Conservation (phyloP, 106 monocot genomes). For the Amphibolis antarctica region DNA sequence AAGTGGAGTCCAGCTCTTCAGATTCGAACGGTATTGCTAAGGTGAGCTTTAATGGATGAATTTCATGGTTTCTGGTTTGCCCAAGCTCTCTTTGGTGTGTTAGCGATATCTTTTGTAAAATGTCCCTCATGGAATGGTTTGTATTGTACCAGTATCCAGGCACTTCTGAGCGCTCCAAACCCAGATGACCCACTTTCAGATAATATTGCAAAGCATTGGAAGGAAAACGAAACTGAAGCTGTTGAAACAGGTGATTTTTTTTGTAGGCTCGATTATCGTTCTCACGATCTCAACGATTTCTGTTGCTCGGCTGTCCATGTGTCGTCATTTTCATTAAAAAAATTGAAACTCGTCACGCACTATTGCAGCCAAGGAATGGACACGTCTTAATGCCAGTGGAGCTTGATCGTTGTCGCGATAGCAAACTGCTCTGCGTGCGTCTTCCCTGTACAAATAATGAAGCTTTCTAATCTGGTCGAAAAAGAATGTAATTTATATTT, state of each 20-base stretch:
- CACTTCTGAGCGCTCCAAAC: constrained; percentile 91
- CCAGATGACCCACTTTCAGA: constrained; percentile 96
- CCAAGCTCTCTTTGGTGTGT: not conserved
- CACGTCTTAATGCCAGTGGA: constrained; percentile 70
- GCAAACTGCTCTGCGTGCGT: not conserved
- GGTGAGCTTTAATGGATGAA: constrained; percentile 28
- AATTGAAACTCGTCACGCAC: not conserved
- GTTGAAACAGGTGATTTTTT: constrained; percentile 70
- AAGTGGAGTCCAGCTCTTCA: constrained; percentile 99
- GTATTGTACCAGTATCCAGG: constrained; percentile 55
- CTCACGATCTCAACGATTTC: not conserved
- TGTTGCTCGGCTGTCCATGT: not conserved
- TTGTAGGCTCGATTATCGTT: not conserved
- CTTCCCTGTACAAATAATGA: not conserved
- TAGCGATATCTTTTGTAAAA: no score
- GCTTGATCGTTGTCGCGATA: constrained; percentile 19
- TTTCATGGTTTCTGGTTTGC: not conserved
- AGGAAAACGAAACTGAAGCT: constrained; percentile 84
- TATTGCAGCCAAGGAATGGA: constrained; percentile 91
- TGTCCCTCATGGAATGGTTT: not conserved
- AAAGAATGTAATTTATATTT: no score
- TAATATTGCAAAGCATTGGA: constrained; percentile 97
- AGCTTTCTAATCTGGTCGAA: not conserved
- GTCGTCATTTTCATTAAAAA: not conserved
- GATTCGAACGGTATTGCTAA: constrained; percentile 88